Evolutionary conservation across 805 yeast genomes (phyloP).

Genomic region (Scheffersomyces lignosus): DNA sequence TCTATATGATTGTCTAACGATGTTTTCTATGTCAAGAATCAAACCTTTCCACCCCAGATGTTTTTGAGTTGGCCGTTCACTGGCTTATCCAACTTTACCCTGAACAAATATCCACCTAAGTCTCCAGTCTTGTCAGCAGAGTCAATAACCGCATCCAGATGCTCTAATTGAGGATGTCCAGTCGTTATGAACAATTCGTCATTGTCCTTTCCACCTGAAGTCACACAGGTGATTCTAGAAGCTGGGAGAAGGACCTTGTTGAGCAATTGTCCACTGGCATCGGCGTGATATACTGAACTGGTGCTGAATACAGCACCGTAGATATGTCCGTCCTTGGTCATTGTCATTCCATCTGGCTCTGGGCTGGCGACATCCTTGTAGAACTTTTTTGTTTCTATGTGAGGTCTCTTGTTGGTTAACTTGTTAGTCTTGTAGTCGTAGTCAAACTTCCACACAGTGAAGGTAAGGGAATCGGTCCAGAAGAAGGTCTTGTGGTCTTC

Average conservation of each 20-base stretch:
- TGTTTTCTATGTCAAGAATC: background rate
- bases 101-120: slow-evolving; percentile 62
- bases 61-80: slow-evolving; percentile 27
- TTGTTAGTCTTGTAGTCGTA: slow-evolving; percentile 29
- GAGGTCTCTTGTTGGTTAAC: slow-evolving; percentile 27
- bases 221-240: slow-evolving; percentile 63
- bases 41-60: slow-evolving; percentile 29
- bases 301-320: slow-evolving; percentile 71
- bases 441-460: slow-evolving; percentile 37
- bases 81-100: slow-evolving; percentile 35
- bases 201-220: slow-evolving; percentile 56
- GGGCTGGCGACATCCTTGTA: slow-evolving; percentile 26
- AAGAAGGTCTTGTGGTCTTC: slow-evolving; percentile 27
- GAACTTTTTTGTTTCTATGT: slow-evolving; percentile 16
- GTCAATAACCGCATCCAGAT: slow-evolving; percentile 27
- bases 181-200: slow-evolving; percentile 68
- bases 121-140: slow-evolving; percentile 38
- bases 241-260: slow-evolving; percentile 54
- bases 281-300: slow-evolving; percentile 53
- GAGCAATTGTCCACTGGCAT: slow-evolving; percentile 49
- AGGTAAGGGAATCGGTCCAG: slow-evolving; percentile 43
- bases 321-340: slow-evolving; percentile 54
- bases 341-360: slow-evolving; percentile 81
- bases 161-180: slow-evolving; percentile 52
- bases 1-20: too few species aligned